Base-by-base conservation (phyloP, 768 basidiomycete genomes). In the Lentinula aciculospora region DNA sequence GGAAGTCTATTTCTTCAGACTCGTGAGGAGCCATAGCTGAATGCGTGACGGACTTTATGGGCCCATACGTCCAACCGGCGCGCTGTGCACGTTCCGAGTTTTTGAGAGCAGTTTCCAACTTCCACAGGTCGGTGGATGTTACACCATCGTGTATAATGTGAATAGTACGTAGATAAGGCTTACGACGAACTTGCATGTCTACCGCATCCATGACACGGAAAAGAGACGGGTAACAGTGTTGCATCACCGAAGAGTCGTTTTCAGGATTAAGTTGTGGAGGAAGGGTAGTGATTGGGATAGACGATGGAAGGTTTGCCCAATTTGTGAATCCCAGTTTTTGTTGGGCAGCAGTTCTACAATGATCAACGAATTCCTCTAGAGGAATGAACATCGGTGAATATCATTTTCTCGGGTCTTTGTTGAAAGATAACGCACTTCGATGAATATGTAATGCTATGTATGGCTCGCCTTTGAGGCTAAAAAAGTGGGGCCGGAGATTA, bases 361-460 rank as follows among this genome's bases (percentile, higher is more conserved):
- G 77, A 8, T 62, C 65, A 62, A 76, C 73, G 58, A 80, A 79
- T 47, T 78, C 77, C 13, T 74, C 73, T 76, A 36, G 17, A n/a
- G 4, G 23, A 28, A 45, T 10, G n/a, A 34, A 47, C 29, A 28
- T n/a, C n/a, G n/a, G n/a, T n/a, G n/a, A 40, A 25, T 15, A 32
- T 53, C n/a, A 48, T 32, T 36, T 13, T n/a, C 39, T 4, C 9
- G 17, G 19, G 6, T 56, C 2, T 27, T 25, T 17, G 48, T 29
- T 36, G 23, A 12, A 27, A 28, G n/a, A n/a, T n/a, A 31, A 57
- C 63, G n/a, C 62, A 69, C 76, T 77, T 23, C 78, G 74, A 23
- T 76, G 73, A 17, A 80, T 66, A 59, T 80, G 77, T n/a, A 80
- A 66, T 4, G 78, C 76, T 58, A 79, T 73, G 62, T 79, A 80